phyloP scores from a whole-genome alignment of 805 yeast species.

The Starmerella kuoi region DNA sequence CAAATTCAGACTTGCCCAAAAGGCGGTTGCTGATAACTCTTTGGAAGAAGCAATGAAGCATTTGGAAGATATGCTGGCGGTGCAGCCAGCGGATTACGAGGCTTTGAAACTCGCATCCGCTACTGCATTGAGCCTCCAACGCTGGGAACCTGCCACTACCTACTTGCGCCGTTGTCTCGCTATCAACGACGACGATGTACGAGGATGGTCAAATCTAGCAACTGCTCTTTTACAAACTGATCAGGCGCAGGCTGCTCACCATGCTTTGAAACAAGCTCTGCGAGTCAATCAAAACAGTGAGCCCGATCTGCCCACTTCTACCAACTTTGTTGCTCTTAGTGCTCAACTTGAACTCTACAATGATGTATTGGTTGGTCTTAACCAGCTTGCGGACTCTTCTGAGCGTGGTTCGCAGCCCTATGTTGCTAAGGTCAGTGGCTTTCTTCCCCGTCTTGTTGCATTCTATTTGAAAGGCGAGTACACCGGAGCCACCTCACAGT shows the following conservation, averaged over 20 bases:
- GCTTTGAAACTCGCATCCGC: slow-evolving; percentile 93
- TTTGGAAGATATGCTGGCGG: slow-evolving; percentile 59
- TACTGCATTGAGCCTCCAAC: slow-evolving; percentile 60
- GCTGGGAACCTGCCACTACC: slow-evolving; percentile 70
- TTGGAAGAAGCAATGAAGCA: slow-evolving; percentile 46
- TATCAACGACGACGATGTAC: slow-evolving; percentile 64
- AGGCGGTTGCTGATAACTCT: slow-evolving; percentile 41
- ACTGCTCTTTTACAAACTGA: slow-evolving; percentile 56
- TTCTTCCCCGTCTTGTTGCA: slow-evolving; percentile 13
- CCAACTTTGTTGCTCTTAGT: slow-evolving; percentile 73
- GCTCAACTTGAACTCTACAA: slow-evolving; percentile 76
- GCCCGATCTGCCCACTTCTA: slow-evolving; percentile 82
- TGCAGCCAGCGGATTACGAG: slow-evolving; percentile 61
- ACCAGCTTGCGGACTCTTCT: slow-evolving; percentile 43
- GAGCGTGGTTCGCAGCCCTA: slow-evolving; percentile 53
- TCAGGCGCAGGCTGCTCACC: slow-evolving; percentile 66
- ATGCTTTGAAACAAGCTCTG: slow-evolving; percentile 71
- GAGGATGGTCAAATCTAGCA: slow-evolving; percentile 87
- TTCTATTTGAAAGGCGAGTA: slow-evolving; percentile 1
- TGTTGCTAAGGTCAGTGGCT: slow-evolving; percentile 23
- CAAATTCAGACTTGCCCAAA: slow-evolving; percentile 66
- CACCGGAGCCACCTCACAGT: slow-evolving; percentile 6
- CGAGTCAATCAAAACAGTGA: slow-evolving; percentile 46
- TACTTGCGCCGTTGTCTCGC: slow-evolving; percentile 88
- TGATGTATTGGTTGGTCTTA: slow-evolving; percentile 69